Conservation (phyloP, 768 basidiomycete genomes). For the Rhizopogon vesiculosus region DNA sequence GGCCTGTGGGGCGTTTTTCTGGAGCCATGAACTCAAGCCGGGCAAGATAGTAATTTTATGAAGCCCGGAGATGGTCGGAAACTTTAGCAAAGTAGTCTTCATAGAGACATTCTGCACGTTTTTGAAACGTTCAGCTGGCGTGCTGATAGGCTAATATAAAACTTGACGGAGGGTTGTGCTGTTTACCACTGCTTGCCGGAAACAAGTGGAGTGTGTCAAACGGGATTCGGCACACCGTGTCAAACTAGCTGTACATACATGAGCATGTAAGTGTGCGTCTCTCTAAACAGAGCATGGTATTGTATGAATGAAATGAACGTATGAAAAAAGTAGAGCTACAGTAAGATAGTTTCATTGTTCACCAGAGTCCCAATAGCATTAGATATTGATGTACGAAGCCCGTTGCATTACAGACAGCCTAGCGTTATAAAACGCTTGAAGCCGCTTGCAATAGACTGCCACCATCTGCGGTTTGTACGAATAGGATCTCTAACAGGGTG, state of each 20-base stretch:
- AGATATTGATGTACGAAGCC: background rate
- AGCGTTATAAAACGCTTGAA: background rate
- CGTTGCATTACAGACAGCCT: background rate
- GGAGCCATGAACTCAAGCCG: constrained; percentile 12
- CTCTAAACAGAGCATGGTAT: background rate
- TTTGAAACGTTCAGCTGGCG: constrained; percentile 7
- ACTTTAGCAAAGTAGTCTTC: constrained; percentile 9
- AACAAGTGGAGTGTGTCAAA: background rate
- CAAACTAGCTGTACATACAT: background rate
- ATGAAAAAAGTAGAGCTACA: background rate
- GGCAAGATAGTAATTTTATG: constrained; percentile 7
- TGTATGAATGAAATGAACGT: background rate
- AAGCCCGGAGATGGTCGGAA: constrained; percentile 13
- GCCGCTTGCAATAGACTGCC: background rate
- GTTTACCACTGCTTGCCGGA: constrained; percentile 29
- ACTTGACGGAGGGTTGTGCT: constrained; percentile 4
- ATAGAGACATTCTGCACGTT: constrained; percentile 23
- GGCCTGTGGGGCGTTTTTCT: constrained; percentile 31
- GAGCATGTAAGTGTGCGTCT: background rate
- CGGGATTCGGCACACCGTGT: background rate
- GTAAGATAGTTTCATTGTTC: constrained; percentile 1
- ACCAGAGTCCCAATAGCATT: constrained; percentile 1
- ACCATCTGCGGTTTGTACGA: background rate
- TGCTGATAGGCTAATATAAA: constrained; percentile 1
- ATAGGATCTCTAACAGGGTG: too few species aligned